Base-by-base conservation (phyloP, 371 early-diverging fungal species). In the Haplosporangium sp. region DNA sequence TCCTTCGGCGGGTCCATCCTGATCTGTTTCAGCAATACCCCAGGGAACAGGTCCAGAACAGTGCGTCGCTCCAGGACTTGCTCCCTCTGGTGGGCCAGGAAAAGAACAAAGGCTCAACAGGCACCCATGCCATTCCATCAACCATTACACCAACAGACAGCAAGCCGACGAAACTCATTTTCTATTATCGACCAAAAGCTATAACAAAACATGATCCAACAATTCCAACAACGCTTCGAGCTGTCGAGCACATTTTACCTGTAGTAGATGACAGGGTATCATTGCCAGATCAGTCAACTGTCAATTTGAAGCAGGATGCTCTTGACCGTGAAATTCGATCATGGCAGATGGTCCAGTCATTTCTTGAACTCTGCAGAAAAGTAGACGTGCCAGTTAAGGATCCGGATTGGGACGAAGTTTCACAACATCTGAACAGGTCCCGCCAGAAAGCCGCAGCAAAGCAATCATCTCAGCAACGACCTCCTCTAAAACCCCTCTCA, bases 341-440 rank as follows among this genome's bases (percentile, higher is more conserved):
- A 14, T 79, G 80, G 80, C 57, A 69, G 46, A 79, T 69, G 73
- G 73, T 79, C 0, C 80, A 69, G 57, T 79, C 80, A 1, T 79
- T 79, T 37, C 8, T 79, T 55, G 69, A 72, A 11, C 69, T 79
- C 18, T 79, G 80, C 41, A 55, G 59, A n/a, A 79, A 79, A 62
- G 72, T 79, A 12, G 80, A 68, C 13, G 63, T 79, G 1, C 18
- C 73, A 0, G 66, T 79, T n/a, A 73, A 67, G 43, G 62, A 64
- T 9, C 37, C 45, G 5, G 73, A 79, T 46, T 62, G 65, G 23
- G 18, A 57, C 16, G 69, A 79, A 11, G 55, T 73, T 20, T 59
- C 59, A 12, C n/a, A 11, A 1, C 67, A 62, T 37, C 55, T 79
- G 0, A 52, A 68, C 6, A 46, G 64, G 29, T 64, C 69, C 6